Evolutionary conservation across 495 filamentous ascomycete species (phyloP), one percentile per base, ranked within the genome.

Genomic region (Talaromyces thailandensis): DNA sequence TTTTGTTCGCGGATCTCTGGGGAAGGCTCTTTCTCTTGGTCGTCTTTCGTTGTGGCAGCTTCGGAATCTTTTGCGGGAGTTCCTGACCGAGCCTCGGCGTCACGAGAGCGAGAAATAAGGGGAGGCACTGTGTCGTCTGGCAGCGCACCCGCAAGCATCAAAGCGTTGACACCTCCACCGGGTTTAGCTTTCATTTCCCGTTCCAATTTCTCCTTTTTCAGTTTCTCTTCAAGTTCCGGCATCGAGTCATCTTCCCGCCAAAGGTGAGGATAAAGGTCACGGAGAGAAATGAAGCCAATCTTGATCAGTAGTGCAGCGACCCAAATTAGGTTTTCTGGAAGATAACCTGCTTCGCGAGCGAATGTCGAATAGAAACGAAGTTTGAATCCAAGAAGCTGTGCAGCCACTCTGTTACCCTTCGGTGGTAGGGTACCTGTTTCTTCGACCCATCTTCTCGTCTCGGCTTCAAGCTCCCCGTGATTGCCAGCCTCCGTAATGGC

Each of bases 341-440:
- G 77, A 11, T 81, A 75, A 65, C 95, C 92, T 6, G 82, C 81
- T 14, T 82, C 75, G 35, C 91, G 83, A 32, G 89, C 90, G 7
- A 83, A 78, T 18, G 85, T 84, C 6, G 88, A 89, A 69, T 99
- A 99, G 75, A 96, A 97, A 29, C 91, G 89, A 53, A 99, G 84
- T 71, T 99, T 99, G 81, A 99, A 98, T 7, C 95, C 95, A 26
- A 99, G 85, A 28, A 99, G 81, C 69, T 97, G 93, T 11, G 95
- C 95, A 1, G 95, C 95, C 61, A 93, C 87, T 45, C 86, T 83
- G 67, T 96, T 99, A 52, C 95, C 95, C 51, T 82, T 76, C 1
- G 93, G 90, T 16, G 92, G 92, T 18, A 92, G 71, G 0, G 90
- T 95, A 61, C 86, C 85, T 9, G 93, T 96, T 61, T 80, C 78